Conservation (phyloP, 2,329 filamentous ascomycete genomes). For the Epichloe bromicola region DNA sequence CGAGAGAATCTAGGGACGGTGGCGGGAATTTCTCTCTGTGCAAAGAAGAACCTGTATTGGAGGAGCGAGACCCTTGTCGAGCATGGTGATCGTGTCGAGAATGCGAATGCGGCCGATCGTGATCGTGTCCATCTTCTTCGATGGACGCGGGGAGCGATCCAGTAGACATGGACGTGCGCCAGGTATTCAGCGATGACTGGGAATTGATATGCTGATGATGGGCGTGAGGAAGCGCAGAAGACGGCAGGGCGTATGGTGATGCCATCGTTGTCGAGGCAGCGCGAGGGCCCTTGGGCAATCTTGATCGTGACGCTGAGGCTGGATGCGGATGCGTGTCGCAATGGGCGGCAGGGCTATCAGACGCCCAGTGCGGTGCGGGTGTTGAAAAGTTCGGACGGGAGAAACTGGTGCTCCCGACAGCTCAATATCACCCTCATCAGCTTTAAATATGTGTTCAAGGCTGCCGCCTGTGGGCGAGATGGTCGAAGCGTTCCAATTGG, state of each 20-base stretch:
- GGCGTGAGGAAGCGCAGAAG: constrained; percentile 34
- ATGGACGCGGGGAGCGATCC: constrained; percentile 18
- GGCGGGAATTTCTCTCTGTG: constrained; percentile 20
- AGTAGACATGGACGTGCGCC: constrained; percentile 22
- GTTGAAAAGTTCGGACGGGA: constrained; percentile 9
- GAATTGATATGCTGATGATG: constrained; percentile 30
- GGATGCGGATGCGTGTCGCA: constrained; percentile 6
- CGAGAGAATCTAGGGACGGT: constrained; percentile 19
- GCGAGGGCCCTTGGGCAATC: not conserved
- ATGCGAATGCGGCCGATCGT: constrained; percentile 15
- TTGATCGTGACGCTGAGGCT: not conserved
- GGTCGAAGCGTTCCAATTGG: not conserved
- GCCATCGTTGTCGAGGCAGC: constrained; percentile 23
- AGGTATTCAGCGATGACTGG: constrained; percentile 27
- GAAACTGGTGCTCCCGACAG: constrained; percentile 9
- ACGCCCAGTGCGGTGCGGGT: constrained; percentile 7
- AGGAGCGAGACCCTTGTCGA: constrained; percentile 18
- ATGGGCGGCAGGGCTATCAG: constrained; percentile 3
- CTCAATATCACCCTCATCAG: constrained; percentile 15
- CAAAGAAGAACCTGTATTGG: constrained; percentile 16
- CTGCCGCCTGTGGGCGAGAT: not conserved
- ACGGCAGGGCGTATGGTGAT: constrained; percentile 41
- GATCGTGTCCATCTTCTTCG: constrained; percentile 18
- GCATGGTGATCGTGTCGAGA: constrained; percentile 17
- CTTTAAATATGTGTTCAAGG: not conserved